These are phyloP conservation scores for Malus hybrid DNA, from an alignment of 331 rosid species.

Conservation along the genomic window DNA sequence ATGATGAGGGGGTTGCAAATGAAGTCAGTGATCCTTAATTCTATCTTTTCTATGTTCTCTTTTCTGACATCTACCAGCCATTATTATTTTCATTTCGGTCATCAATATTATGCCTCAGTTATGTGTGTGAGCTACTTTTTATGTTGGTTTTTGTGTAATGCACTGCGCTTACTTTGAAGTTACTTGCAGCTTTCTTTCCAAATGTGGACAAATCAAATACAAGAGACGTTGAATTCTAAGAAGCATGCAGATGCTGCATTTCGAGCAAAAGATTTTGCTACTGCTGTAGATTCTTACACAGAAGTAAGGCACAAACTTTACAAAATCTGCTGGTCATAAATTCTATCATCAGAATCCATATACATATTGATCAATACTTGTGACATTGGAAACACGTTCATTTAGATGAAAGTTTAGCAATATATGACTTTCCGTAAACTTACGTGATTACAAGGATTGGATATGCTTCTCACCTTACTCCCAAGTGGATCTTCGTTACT, in stretches of 20 bases:
- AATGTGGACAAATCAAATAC: constrained; percentile 97
- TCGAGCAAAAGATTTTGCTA: constrained; percentile 62
- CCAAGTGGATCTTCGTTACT: neutral
- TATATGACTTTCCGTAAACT: neutral
- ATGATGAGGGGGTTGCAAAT: constrained; percentile 94
- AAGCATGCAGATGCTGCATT: constrained; percentile 88
- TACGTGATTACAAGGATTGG: neutral
- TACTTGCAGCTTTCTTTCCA: constrained; percentile 82
- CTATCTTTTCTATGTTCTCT: neutral
- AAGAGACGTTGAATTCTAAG: constrained; percentile 82
- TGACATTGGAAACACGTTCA: neutral
- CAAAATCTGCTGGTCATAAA: neutral
- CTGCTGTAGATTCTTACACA: constrained; percentile 69
- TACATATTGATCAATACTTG: constrained; percentile 1
- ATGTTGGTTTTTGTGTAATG: neutral
- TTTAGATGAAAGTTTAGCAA: neutral
- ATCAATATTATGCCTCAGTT: neutral
- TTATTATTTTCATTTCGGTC: neutral
- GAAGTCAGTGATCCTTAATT: constrained; percentile 48
- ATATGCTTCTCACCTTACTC: neutral
- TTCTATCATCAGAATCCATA: constrained; percentile 4
- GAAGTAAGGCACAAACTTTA: constrained; percentile 47
- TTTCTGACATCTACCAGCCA: neutral
- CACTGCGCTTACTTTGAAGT: neutral
- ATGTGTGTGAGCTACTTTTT: neutral